A percentile compares a stretch with the other conserved stretches of the same genome.
phyloP scores from a whole-genome alignment of 179 eudicot species.

The Actinidia arguta region DNA sequence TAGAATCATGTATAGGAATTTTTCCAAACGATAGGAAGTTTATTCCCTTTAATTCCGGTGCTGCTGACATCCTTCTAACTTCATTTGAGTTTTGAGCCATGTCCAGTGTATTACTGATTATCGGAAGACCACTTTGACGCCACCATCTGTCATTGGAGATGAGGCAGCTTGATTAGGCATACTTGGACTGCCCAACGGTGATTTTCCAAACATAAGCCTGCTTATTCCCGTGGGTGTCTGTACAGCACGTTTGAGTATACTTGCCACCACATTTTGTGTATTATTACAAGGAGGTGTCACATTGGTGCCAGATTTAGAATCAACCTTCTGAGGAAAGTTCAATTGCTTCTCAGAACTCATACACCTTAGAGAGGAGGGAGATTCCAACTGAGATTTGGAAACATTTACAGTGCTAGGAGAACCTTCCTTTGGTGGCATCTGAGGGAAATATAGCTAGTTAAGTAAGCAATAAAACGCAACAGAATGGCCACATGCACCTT shows the following conservation, averaged over 20 bases:
- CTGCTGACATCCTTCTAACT: constrained; percentile 16
- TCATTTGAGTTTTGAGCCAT: constrained; percentile 27
- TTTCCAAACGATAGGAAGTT: constrained; percentile 41
- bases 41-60: constrained; percentile 35
- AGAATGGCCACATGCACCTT: not conserved
- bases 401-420: constrained; percentile 11
- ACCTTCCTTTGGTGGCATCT: constrained; percentile 40
- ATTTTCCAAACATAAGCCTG: constrained; percentile 54
- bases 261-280: constrained; percentile 15
- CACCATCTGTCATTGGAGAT: constrained; percentile 36
- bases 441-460: constrained; percentile 18
- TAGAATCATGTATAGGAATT: constrained; percentile 30
- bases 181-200: constrained; percentile 34
- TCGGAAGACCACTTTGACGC: constrained; percentile 30
- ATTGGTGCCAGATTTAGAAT: constrained; percentile 31
- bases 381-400: constrained; percentile 27
- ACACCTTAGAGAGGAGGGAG: constrained; percentile 29
- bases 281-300: constrained; percentile 26
- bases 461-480: not conserved
- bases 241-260: constrained; percentile 31
- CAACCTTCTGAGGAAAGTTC: constrained; percentile 19
- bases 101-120: constrained; percentile 8
- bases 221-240: constrained; percentile 69
- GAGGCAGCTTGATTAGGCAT: constrained; percentile 31
- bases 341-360: constrained; percentile 37